phyloP scores from a whole-genome alignment of 331 rosid genomes.

The Erythrophleum ivorense region DNA sequence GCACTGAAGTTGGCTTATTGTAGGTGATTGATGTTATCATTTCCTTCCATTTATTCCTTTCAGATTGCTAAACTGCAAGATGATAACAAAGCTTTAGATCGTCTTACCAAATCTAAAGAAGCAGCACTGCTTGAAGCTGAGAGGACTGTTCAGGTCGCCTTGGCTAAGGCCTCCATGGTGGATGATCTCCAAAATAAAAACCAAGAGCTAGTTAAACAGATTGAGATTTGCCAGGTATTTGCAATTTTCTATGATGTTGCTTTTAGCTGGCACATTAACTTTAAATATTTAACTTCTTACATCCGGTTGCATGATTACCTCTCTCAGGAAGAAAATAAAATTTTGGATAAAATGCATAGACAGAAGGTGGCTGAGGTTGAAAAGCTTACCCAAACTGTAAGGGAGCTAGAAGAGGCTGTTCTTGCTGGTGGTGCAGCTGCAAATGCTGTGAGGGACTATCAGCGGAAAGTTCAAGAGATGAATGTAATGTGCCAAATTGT shows the following conservation, averaged over 20 bases:
- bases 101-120: constrained; percentile 97
- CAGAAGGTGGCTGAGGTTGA: constrained; percentile 98
- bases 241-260: constrained; percentile 14
- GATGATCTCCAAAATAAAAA: constrained; percentile 98
- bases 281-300: constrained; percentile 16
- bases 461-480: constrained; percentile 97
- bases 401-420: constrained; percentile 98
- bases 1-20: background rate
- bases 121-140: constrained; percentile 96
- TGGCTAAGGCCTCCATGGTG: constrained; percentile 98
- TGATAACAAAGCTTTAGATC: constrained; percentile 92
- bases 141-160: constrained; percentile 91
- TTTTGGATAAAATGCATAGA: constrained; percentile 96
- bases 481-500: constrained; percentile 59
- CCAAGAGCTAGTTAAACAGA: constrained; percentile 92
- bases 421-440: constrained; percentile 99
- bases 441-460: constrained; percentile 98
- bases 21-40: constrained; percentile 14
- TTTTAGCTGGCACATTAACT: constrained; percentile 10
- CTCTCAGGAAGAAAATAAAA: constrained; percentile 87
- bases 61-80: constrained; percentile 98
- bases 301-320: constrained; percentile 27
- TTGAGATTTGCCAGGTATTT: constrained; percentile 94
- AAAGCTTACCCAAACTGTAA: constrained; percentile 93
- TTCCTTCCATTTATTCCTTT: constrained; percentile 43